These are phyloP conservation scores for Apodospora peruviana DNA, from an alignment of 495 filamentous ascomycete genomes.

Conservation along the genomic window DNA sequence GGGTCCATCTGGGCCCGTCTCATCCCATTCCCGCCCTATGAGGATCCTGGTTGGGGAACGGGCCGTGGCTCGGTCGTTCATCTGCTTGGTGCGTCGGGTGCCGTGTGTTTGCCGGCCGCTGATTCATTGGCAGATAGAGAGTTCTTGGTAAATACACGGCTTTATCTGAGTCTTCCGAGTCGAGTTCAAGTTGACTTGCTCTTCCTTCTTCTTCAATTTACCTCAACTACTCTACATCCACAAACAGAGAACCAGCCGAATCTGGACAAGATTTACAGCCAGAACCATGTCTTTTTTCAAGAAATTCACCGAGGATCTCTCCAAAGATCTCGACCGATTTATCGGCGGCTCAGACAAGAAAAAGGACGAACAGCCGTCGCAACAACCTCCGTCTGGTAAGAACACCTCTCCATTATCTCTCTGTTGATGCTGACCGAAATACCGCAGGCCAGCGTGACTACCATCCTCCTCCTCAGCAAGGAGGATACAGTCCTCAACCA, in stretches of 20 bases:
- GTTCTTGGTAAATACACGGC: too few relatives aligned
- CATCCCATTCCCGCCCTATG: background rate
- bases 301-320: background rate
- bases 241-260: background rate
- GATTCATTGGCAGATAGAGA: too few relatives aligned
- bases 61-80: background rate
- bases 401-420: too few relatives aligned
- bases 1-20: background rate
- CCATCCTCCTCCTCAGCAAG: conserved; percentile 9
- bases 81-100: background rate
- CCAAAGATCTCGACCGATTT: background rate
- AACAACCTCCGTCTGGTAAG: background rate
- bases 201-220: background rate
- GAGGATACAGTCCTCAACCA: conserved; percentile 8
- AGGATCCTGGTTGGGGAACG: background rate
- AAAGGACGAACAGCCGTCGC: background rate
- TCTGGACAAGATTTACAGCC: too few relatives aligned
- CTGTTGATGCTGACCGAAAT: too few relatives aligned
- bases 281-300: conserved; percentile 2
- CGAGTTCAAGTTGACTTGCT: too few relatives aligned
- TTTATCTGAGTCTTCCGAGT: too few relatives aligned
- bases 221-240: background rate
- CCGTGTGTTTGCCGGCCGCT: too few relatives aligned
- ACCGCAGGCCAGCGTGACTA: background rate
- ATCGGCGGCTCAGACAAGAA: background rate